phyloP scores from a whole-genome alignment of 495 filamentous ascomycete genomes.

The Pyronema domesticum region DNA sequence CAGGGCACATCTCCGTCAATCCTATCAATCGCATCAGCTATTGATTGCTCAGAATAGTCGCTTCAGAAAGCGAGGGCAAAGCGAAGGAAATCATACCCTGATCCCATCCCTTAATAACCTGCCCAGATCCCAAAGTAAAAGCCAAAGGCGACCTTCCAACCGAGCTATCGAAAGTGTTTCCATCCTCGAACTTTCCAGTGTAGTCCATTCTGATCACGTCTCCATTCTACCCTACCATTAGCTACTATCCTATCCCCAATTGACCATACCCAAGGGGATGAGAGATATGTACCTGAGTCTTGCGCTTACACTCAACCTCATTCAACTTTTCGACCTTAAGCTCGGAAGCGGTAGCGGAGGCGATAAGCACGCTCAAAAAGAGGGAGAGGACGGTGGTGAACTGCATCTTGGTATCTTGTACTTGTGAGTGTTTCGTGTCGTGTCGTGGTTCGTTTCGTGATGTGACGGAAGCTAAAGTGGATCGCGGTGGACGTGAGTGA shows the following conservation, averaged over 20 bases:
- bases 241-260: no score
- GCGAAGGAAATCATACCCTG: constrained; percentile 38
- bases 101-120: constrained; percentile 83
- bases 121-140: constrained; percentile 61
- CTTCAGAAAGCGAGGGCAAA: neutral
- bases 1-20: constrained; percentile 77
- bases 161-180: constrained; percentile 39
- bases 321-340: constrained; percentile 61
- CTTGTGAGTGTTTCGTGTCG: no score
- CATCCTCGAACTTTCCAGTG: constrained; percentile 51
- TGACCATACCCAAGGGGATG: constrained; percentile 19
- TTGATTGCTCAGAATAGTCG: no score
- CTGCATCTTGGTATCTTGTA: neutral
- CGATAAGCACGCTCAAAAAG: constrained; percentile 23
- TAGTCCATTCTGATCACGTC: constrained; percentile 79
- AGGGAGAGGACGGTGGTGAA: neutral
- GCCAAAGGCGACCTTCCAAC: constrained; percentile 65
- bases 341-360: constrained; percentile 36
- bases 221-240: constrained; percentile 33
- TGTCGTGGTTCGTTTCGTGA: no score
- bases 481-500: no score
- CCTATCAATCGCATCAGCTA: neutral
- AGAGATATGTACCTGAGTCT: constrained; percentile 38
- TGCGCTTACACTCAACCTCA: constrained; percentile 52
- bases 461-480: no score